Evolutionary conservation across 2,329 filamentous ascomycete species (phyloP).

Genomic region (Lasiodiplodia gonubiensis): DNA sequence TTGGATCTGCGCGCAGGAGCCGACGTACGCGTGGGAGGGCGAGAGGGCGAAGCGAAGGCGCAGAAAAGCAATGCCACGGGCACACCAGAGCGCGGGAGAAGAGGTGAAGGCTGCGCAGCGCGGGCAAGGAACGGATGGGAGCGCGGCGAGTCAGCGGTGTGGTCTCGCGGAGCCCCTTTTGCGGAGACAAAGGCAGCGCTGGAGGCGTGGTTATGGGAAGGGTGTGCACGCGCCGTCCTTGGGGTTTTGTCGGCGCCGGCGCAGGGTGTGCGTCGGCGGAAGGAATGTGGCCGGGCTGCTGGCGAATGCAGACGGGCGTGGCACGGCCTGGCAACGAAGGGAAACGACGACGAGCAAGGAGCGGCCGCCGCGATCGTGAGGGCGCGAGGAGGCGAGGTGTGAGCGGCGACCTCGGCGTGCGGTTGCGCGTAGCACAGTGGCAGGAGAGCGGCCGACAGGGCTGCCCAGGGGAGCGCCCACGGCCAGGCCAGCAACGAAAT

Average conservation of each 20-base stretch:
- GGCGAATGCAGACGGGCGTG: conserved; percentile 3
- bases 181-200: conserved; percentile 22
- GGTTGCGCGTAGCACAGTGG: conserved; percentile 6
- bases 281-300: conserved; percentile 23
- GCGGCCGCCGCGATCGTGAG: conserved; percentile 13
- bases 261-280: conserved; percentile 25
- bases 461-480: conserved; percentile 1
- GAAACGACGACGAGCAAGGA: conserved; percentile 17
- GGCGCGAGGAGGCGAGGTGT: neutral
- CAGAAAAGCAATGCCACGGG: conserved; percentile 15
- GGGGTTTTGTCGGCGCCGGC: conserved; percentile 24
- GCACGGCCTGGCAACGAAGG: conserved; percentile 20
- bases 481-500: conserved; percentile 15
- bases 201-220: conserved; percentile 21
- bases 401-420: conserved; percentile 19
- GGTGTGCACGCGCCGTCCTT: conserved; percentile 19
- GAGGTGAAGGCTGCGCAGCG: conserved; percentile 19
- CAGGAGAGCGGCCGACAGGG: neutral
- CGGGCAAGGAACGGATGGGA: conserved; percentile 17
- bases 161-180: conserved; percentile 27
- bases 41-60: conserved; percentile 3
- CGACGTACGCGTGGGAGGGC: conserved; percentile 25
- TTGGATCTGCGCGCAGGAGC: conserved; percentile 29
- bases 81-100: conserved; percentile 29
- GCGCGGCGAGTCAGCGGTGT: conserved; percentile 27